Evolutionary conservation across 176 grass and related monocot genomes (phyloP), one percentile per base, ranked within the genome.

Genomic region (Cenchrus fungigraminus): DNA sequence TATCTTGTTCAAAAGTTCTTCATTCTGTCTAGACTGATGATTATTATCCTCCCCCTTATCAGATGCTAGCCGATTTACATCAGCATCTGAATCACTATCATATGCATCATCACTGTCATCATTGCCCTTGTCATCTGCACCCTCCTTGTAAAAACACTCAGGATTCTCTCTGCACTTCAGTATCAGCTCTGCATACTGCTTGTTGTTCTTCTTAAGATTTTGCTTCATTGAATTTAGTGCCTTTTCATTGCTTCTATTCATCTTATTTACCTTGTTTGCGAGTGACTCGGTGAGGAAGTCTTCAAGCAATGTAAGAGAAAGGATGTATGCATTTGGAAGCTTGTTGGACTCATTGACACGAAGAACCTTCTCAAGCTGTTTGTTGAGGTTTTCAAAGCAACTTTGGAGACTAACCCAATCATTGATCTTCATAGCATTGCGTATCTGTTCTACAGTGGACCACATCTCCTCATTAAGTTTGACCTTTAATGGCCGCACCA

Each of bases 221-320:
- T 90, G 78, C 54, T 90, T 86, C 83, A 86, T 90, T n/a, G 78
- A 73, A 40, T 90, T 86, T 6, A 90, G 83, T 45, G 78, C 72
- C 63, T 82, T 85, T 43, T 78, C 83, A 71, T 90, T 90, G 73
- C 83, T 90, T 45, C 83, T 82, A 42, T 84, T 90, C 88, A 90
- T 90, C 71, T 86, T 90, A 64, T 86, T 90, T 65, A 86, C 88
- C 61, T 86, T 90, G 61, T 90, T 86, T 50, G 88, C 88, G 29
- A 86, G 66, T 22, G 88, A 61, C 64, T 82, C n/a, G 16, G 78
- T 54, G 20, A 86, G 81, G 49, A 90, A 60, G 57, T 82, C 88
- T 71, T 90, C 83, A n/a, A 86, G 76, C 69, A 86, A 65, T 44
- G 82, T 72, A 9, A 90, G 52, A 61, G 88, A 70, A 54, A 46